Base-by-base conservation (phyloP, 2,329 filamentous ascomycete genomes). In the Pseudopyrenochaeta lycopersici region DNA sequence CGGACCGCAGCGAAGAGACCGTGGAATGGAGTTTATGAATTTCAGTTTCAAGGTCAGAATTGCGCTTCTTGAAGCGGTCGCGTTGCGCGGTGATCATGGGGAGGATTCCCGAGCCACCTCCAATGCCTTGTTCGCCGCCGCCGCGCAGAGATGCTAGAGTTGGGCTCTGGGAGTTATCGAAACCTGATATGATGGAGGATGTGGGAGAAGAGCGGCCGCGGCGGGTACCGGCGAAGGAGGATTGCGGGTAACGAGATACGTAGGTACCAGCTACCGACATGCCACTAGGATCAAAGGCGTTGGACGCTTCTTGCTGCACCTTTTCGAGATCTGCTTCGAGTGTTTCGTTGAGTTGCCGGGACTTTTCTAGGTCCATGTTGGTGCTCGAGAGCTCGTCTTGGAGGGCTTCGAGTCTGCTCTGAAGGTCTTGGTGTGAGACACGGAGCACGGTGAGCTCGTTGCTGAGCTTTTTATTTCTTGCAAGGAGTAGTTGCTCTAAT, bases 41-140 rank as follows among this genome's bases (percentile, higher is more conserved):
- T 70, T 98, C 94, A 55, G 90, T 86, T 77, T 98, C 95, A 18
- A 99, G 85, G 73, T 99, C 90, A 0, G 87, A 81, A 62, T 97
- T 98, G 71, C 93, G 91, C 81, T 96, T 92, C 82, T 97, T 98
- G 85, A 98, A 99, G 46, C 95, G 91, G 77, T 99, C 95, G 57
- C 95, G 89, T 78, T 99, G 96, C 1, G 96, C 95, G 30, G 95
- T 97, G 46, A 99, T 90, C 96, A 99, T 99, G 30, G 95, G 96
- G 20, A 99, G 81, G 60, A 99, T 97, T 11, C 93, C 92, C 0
- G 91, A 91, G 2, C 91, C 91, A 48, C 90, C 85, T 29, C 90
- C 90, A 49, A 89, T 83, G 7, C 88, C 82, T 58, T 88, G 85
- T 41, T 92, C 90, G 10, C 53, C 48, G 7, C 55, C 65, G 2